Conservation (phyloP, 2,329 filamentous ascomycete genomes). For the Verticillium isaacii region DNA sequence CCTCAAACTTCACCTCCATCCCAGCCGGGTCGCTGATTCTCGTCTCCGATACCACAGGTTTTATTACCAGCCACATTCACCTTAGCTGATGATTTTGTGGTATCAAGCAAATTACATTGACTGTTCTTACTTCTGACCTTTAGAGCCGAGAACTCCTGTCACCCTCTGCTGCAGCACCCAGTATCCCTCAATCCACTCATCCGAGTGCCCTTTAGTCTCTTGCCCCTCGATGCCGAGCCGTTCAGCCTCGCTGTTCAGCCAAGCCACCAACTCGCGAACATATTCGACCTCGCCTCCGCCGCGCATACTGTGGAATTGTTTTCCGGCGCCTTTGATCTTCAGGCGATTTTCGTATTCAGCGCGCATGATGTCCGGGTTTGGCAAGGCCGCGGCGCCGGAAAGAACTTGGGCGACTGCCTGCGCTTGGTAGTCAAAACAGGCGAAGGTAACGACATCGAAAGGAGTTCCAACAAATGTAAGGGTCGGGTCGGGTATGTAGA, state of each 20-base stretch:
- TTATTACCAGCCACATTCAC: too few relatives aligned
- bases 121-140: not conserved
- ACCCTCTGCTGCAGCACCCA: conserved; percentile 1
- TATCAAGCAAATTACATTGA: not conserved
- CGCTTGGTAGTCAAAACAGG: conserved; percentile 66
- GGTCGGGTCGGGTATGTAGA: conserved; percentile 63
- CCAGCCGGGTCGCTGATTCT: too few relatives aligned
- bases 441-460: conserved; percentile 63
- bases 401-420: conserved; percentile 55
- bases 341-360: conserved; percentile 21
- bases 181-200: conserved; percentile 3
- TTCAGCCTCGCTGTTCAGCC: conserved; percentile 12
- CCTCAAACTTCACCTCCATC: too few relatives aligned
- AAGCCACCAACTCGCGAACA: conserved; percentile 16
- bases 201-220: not conserved
- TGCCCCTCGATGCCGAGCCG: not conserved
- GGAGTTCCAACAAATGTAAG: conserved; percentile 61
- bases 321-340: conserved; percentile 12
- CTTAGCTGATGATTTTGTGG: too few relatives aligned
- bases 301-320: conserved; percentile 19
- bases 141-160: not conserved
- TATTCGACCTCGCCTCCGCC: conserved; percentile 17
- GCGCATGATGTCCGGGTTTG: conserved; percentile 32
- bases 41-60: too few relatives aligned
- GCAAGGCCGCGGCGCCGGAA: conserved; percentile 43